Percentiles rank a stretch among this genome's conserved stretches.
These are phyloP conservation scores for Globisporangium carolinianum DNA, from an alignment of 352 stramenopile genomes.

Conservation along the genomic window DNA sequence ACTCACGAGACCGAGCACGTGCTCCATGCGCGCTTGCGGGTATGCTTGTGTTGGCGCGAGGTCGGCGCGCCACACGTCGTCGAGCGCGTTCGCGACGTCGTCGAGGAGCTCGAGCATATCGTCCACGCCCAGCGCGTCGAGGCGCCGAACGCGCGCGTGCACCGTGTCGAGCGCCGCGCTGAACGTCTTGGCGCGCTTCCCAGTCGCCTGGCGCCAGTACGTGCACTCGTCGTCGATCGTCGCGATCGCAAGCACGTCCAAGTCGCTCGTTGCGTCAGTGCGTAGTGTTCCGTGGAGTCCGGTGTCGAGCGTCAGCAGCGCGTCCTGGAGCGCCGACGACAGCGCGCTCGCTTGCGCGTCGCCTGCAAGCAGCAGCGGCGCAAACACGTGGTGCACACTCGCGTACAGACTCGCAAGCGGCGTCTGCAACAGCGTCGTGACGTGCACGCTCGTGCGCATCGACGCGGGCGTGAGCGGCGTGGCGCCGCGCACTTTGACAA, in stretches of 20 bases:
- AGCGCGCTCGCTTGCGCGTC: conserved; percentile 36
- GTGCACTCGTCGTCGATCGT: conserved; percentile 82
- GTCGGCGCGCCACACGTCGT: conserved; percentile 87
- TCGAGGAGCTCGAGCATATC: conserved; percentile 87
- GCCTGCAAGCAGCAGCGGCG: conserved; percentile 58
- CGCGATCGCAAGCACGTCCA: conserved; percentile 29
- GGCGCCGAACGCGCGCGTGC: conserved; percentile 60
- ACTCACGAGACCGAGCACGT: conserved; percentile 81
- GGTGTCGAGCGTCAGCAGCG: conserved; percentile 66
- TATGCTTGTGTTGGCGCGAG: conserved; percentile 57
- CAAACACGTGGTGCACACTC: conserved; percentile 76
- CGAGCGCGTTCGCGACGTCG: conserved; percentile 73
- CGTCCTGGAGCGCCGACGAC: conserved; percentile 76
- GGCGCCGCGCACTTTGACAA: conserved; percentile 47
- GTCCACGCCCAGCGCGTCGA: conserved; percentile 55
- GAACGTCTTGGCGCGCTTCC: conserved; percentile 71
- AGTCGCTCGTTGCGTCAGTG: neutral
- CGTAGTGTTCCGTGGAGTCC: conserved; percentile 44
- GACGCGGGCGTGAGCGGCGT: conserved; percentile 52
- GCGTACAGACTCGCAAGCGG: conserved; percentile 79
- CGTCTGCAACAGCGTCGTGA: conserved; percentile 60
- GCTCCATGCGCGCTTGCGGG: conserved; percentile 83
- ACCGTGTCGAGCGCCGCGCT: conserved; percentile 74
- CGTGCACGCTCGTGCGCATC: conserved; percentile 64
- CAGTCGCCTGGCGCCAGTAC: conserved; percentile 67